Evolutionary conservation across 1,284 basidiomycete genomes (phyloP), one percentile per base, ranked within the genome.

Genomic region (Microbotryum saponariae): DNA sequence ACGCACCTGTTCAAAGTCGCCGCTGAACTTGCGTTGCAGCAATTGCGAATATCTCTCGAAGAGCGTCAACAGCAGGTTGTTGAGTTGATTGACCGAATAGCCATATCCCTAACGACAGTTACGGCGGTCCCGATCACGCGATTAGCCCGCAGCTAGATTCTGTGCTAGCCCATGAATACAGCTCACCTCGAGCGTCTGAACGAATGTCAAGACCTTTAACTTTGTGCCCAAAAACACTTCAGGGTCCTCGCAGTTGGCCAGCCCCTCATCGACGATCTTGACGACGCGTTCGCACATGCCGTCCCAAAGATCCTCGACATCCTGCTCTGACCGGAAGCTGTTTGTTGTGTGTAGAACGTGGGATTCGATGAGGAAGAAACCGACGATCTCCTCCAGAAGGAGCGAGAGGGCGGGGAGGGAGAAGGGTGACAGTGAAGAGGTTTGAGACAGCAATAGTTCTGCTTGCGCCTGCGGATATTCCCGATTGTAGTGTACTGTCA

Each of bases 261-360:
- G 77, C 1, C 89, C 84, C 20, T 80, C 78, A 46, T 87, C 84
- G 45, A 98, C 85, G 3, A 86, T 85, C 42, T 82, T 82, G 4
- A 87, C 85, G 12, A 98, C 80, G 18, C 89, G 83, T 21, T 81
- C 78, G 62, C 93, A 85, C 70, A 98, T 83, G 27, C 85, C 86
- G 66, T 97, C 90, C 94, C 96, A 99, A 7, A 99, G 82, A 68
- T 96, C 91, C 69, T 98, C 93, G 1, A 98, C 87, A 68, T 98
- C 92, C 44, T 85, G 81, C 70, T 88, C 85, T 18, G 88, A 89
- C 16, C 96, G 83, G 77, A 98, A 98, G 23, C 76, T 74, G 4
- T 77, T 77, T 7, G 91, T 91, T 0, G 91, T 91, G 68, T 87
- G 83, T 6, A 97, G 81, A 0, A 99, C 93, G 73, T 97, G 88